Base-by-base conservation (phyloP, 2,329 filamentous ascomycete species). In the Fonsecaea monophora region DNA sequence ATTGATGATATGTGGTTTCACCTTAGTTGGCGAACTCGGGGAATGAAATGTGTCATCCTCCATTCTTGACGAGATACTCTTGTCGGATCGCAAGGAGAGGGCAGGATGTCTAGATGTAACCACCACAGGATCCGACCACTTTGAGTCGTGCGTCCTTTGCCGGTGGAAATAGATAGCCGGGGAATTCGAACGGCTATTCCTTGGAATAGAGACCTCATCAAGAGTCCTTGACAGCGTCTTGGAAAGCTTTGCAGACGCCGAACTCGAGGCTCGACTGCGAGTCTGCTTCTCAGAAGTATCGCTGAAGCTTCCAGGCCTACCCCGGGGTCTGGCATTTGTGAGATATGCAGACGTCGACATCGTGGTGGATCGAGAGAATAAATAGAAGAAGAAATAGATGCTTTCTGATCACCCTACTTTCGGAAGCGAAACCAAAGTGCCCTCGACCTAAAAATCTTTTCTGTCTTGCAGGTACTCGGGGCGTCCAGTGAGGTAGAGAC, bases 261-360 rank as follows among this genome's bases (percentile, higher is more conserved):
- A 65, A 42, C 68, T 71, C 13, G 70, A 70, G 9, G 70, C 64
- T 58, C 70, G 62, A 35, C 66, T 70, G 25, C 64, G 62, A 37
- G 55, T 48, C 13, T 68, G 69, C 38, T 56, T 68, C 15, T 71
- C 70, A 10, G 63, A 62, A 13, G 54, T 25, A 45, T 70, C 70
- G 38, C 63, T 59, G 18, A 65, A 53, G 48, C 63, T 67, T 9
- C 68, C 68, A 32, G 62, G 60, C 7, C 70, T 64, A 9, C 68
- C 66, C 30, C 70, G 55, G 10, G 68, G 68, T 53, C 68, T 70
- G 1, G 68, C 68, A 42, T 53, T 70, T 12, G 70, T 71, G 45
- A 67, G 70, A 60, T 68, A 67, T n/a, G 62, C 37, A 7, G 65
- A 58, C 35, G 59, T 62, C 13, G 70, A 71, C 70, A 71, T 71